Conservation (phyloP, 2,329 filamentous ascomycete genomes). For the Talaromyces verruculosus region DNA sequence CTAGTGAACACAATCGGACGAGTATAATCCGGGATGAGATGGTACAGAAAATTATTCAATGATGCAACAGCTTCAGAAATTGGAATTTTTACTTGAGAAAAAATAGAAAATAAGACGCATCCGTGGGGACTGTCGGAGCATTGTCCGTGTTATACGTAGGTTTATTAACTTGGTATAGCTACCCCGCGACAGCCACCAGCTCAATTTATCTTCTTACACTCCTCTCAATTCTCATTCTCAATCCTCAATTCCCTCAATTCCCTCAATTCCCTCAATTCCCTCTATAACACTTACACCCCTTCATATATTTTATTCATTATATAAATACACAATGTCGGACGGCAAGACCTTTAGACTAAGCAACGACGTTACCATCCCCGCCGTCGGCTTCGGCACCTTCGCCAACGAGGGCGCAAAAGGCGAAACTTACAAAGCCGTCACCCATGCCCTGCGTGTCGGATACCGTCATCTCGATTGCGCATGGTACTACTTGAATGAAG, state of each 20-base stretch:
- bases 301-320: not conserved
- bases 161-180: not conserved
- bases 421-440: conserved; percentile 57
- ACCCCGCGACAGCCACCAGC: conserved; percentile 6
- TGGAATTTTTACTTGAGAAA: not conserved
- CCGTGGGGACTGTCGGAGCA: not conserved
- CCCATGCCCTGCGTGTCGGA: conserved; percentile 51
- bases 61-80: conserved; percentile 3
- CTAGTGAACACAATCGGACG: not conserved
- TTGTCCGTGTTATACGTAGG: not conserved
- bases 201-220: not conserved
- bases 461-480: conserved; percentile 59
- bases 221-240: not conserved
- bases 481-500: conserved; percentile 57
- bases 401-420: conserved; percentile 63
- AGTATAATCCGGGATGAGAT: conserved; percentile 3
- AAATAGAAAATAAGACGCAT: not conserved
- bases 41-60: not conserved
- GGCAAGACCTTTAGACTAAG: conserved; percentile 53
- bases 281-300: not conserved
- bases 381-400: conserved; percentile 65
- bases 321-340: conserved; percentile 52
- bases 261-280: not conserved
- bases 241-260: not conserved
- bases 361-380: conserved; percentile 63